Percentiles rank a stretch among this genome's conserved stretches.
Evolutionary conservation across 768 basidiomycete genomes (phyloP).

Genomic region (Leccinum uliginosum): DNA sequence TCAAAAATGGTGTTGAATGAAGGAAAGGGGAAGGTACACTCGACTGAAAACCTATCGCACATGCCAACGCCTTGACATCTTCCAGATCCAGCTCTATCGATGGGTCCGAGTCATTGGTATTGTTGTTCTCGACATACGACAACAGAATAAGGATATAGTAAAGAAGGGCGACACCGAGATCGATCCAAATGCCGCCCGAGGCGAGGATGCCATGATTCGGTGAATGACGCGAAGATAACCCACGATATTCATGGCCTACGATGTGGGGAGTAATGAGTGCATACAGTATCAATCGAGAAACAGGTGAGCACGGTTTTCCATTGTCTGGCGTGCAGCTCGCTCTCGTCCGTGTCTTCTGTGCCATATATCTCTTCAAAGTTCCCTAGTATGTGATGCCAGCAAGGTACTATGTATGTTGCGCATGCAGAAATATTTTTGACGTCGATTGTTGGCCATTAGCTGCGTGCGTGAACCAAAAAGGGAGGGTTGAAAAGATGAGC

Average conservation of each 20-base stretch:
- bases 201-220: conserved; percentile 76
- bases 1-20: not conserved
- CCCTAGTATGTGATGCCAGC: conserved; percentile 37
- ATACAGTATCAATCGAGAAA: conserved; percentile 95
- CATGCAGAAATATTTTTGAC: conserved; percentile 62
- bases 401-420: not conserved
- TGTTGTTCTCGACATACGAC: conserved; percentile 96
- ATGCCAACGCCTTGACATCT: conserved; percentile 75
- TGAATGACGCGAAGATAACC: conserved; percentile 87
- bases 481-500: not conserved
- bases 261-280: conserved; percentile 13
- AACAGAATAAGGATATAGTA: conserved; percentile 36
- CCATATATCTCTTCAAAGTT: conserved; percentile 95
- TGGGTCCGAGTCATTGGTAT: conserved; percentile 69
- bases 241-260: conserved; percentile 84
- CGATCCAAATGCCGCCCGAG: conserved; percentile 89
- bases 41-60: conserved; percentile 76
- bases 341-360: conserved; percentile 39
- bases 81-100: conserved; percentile 89
- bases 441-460: conserved; percentile 57
- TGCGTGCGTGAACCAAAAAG: conserved; percentile 16
- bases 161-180: conserved; percentile 43
- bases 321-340: conserved; percentile 65
- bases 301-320: conserved; percentile 94
- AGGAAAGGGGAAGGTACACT: conserved; percentile 45